Evolutionary conservation across 768 basidiomycete genomes (phyloP).

Genomic region (Boletus vinaceobasis): DNA sequence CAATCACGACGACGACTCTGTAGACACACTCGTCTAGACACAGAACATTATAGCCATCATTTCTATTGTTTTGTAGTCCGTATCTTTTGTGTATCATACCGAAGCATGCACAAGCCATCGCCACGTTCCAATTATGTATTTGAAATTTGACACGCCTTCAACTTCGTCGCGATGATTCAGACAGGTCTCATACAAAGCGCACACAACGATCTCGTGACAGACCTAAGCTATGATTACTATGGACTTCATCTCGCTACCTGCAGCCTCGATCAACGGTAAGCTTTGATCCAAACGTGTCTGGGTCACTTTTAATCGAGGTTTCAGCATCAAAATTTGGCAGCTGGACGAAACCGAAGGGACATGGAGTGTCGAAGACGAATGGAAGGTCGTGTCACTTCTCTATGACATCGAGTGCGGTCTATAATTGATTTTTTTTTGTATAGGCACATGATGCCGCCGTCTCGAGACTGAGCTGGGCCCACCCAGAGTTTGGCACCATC

Average conservation of each 20-base stretch:
- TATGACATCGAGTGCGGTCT: neutral
- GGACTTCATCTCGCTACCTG: constrained; percentile 79
- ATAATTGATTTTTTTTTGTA: neutral
- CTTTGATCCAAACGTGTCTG: constrained; percentile 1
- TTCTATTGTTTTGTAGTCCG: no score
- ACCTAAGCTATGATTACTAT: constrained; percentile 89
- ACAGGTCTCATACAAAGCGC: constrained; percentile 75
- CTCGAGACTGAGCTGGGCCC: constrained; percentile 82
- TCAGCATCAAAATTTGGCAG: constrained; percentile 80
- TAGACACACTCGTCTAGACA: no score
- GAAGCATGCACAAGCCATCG: constrained; percentile 6
- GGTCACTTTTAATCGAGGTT: constrained; percentile 11
- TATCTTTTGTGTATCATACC: no score
- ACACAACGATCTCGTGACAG: constrained; percentile 79
- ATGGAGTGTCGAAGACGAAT: constrained; percentile 83
- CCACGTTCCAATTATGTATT: constrained; percentile 2
- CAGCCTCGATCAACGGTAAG: constrained; percentile 76
- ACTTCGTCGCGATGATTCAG: constrained; percentile 55
- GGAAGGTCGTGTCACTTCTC: constrained; percentile 63
- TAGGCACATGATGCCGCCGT: constrained; percentile 96
- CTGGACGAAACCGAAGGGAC: constrained; percentile 67
- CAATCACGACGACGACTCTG: no score
- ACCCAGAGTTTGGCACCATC: constrained; percentile 87
- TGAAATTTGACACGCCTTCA: no score
- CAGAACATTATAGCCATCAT: no score